Conservation (phyloP, 768 basidiomycete genomes). For the Cystobasidiopsis lactophilus region DNA sequence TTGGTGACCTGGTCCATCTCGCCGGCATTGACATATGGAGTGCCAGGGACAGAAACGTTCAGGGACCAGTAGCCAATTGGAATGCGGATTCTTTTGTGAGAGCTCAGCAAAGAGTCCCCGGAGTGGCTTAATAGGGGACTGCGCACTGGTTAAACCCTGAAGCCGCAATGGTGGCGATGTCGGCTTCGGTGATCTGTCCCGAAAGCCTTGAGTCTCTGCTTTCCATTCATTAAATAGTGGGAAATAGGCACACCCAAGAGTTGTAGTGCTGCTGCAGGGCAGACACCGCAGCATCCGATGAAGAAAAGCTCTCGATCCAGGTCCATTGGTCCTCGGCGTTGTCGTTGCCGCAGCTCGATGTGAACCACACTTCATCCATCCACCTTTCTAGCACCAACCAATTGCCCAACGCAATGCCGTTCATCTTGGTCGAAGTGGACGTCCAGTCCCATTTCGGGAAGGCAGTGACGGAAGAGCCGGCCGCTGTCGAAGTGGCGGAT, state of each 20-base stretch:
- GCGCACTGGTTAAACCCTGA: neutral
- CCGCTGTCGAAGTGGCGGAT: no score
- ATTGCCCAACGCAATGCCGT: neutral
- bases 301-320: neutral
- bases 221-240: no score
- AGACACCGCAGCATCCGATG: slow-evolving; percentile 4
- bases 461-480: no score
- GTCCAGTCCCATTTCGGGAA: neutral
- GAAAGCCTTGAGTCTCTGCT: no score
- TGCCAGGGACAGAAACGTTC: slow-evolving; percentile 11
- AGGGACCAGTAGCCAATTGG: slow-evolving; percentile 20
- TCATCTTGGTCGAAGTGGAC: neutral
- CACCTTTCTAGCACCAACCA: slow-evolving; percentile 3
- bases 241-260: no score
- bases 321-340: slow-evolving; percentile 8
- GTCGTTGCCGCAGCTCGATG: neutral
- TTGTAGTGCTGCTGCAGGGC: slow-evolving; percentile 23
- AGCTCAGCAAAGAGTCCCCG: neutral
- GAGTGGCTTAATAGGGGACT: neutral
- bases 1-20: slow-evolving; percentile 17
- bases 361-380: slow-evolving; percentile 10
- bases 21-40: slow-evolving; percentile 13
- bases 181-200: slow-evolving; percentile 26
- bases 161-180: slow-evolving; percentile 18
- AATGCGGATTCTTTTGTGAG: slow-evolving; percentile 20